Conservation (phyloP, 768 basidiomycete genomes). For the Cubamyces sp. region DNA sequence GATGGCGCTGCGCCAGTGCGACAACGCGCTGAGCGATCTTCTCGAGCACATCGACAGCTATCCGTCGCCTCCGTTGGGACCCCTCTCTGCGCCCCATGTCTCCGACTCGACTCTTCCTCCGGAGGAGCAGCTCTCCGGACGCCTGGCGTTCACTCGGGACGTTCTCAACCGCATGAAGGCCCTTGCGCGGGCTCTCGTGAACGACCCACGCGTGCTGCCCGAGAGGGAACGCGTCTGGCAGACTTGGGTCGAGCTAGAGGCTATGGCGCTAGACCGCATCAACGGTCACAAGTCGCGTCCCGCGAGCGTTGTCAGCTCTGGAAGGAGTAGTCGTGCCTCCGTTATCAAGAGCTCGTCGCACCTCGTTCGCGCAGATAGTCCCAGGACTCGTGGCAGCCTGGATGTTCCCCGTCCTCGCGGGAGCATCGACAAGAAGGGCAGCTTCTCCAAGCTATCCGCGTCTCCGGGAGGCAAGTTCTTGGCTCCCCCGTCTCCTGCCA, state of each 20-base stretch:
- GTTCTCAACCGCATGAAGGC: conserved; percentile 51
- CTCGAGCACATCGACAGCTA: conserved; percentile 87
- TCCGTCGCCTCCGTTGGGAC: conserved; percentile 59
- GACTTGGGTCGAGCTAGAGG: conserved; percentile 79
- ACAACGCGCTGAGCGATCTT: conserved; percentile 80
- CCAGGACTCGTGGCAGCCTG: conserved; percentile 11
- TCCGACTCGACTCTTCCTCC: conserved; percentile 50
- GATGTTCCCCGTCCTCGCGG: conserved; percentile 17
- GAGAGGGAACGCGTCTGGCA: conserved; percentile 74
- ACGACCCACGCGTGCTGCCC: conserved; percentile 61
- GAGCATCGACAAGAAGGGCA: conserved; percentile 36
- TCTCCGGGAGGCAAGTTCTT: conserved; percentile 48
- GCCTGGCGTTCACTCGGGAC: conserved; percentile 65
- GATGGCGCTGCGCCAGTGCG: conserved; percentile 56
- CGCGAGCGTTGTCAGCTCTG: conserved; percentile 66
- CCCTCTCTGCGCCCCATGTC: conserved; percentile 54
- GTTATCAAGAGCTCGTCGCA: conserved; percentile 20
- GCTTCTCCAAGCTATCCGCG: conserved; percentile 46
- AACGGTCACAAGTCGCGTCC: conserved; percentile 66
- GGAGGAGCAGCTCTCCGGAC: conserved; percentile 66
- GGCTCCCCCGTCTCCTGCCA: conserved; percentile 44
- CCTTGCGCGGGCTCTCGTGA: conserved; percentile 45
- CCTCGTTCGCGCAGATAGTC: conserved; percentile 12
- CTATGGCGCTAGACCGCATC: conserved; percentile 77
- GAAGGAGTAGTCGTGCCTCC: conserved; percentile 60